Evolutionary conservation across 2,329 filamentous ascomycete genomes (phyloP), one percentile per base, ranked within the genome.

Genomic region (Cladosporium velox): DNA sequence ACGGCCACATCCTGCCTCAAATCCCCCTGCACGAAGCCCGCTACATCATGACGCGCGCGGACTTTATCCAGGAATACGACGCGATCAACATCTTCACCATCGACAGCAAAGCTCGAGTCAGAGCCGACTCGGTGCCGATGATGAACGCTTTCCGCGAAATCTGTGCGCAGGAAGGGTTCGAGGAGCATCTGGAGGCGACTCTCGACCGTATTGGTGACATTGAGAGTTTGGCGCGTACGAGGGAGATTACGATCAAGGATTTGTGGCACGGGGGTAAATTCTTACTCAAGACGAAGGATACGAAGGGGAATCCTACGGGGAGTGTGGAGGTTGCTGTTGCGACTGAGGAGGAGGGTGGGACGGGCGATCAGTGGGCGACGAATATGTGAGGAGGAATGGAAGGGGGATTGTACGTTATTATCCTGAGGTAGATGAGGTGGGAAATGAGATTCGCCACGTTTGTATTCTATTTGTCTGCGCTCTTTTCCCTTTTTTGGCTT

Each of bases 31-130:
- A 96, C 76, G 86, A 90, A 71, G 92, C 93, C 0, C 90, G 94
- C 69, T 86, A 97, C 78, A 90, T 97, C 76, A 97, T 97, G 94
- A 98, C 95, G 15, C 86, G 95, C 63, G 90, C 92, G 67, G 95
- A 99, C 78, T 99, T 98, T 77, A 93, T 98, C 73, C 89, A 95
- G 71, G 85, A 88, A 67, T 93, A 98, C 75, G 95, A 99, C 79
- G 91, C 95, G 70, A 87, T 95, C 67, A 98, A 98, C 76, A 87
- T 99, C 67, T 97, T 98, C 80, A 95, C 91, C 69, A 98, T 99
- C 73, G 94, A 96, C 67, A 92, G 89, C 66, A 85, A 86, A 49
- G 92, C 93, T 18, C 90, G 91, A 77, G 95, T 99, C 8, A 88
- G 95, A 57, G 95, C 95, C 1, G 94, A 96, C 77, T 94, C 90